These are phyloP conservation scores for Rhizopogon salebrosus DNA, from an alignment of 768 basidiomycete genomes.

Conservation along the genomic window DNA sequence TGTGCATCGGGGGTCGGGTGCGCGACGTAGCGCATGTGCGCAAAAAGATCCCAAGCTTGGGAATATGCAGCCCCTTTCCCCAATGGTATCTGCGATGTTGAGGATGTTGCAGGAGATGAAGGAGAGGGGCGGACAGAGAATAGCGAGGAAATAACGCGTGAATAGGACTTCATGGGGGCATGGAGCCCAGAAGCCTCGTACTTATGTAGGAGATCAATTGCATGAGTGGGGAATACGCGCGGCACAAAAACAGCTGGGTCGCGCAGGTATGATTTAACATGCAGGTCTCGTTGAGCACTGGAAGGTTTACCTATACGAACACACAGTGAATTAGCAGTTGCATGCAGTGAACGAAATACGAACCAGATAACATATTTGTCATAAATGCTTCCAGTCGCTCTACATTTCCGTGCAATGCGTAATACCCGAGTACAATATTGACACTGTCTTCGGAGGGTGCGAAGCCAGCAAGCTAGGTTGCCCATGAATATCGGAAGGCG, in stretches of 20 bases:
- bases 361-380: constrained; percentile 39
- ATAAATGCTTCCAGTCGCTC: constrained; percentile 42
- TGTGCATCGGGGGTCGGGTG: constrained; percentile 72
- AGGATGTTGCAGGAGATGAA: constrained; percentile 8
- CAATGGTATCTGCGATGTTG: constrained; percentile 9
- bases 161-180: constrained; percentile 74
- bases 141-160: constrained; percentile 55
- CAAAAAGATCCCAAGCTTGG: constrained; percentile 90
- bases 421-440: constrained; percentile 43
- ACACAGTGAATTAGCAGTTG: constrained; percentile 11
- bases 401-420: constrained; percentile 43
- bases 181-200: constrained; percentile 63
- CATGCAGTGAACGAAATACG: constrained; percentile 5
- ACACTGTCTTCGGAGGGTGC: constrained; percentile 38
- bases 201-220: constrained; percentile 61
- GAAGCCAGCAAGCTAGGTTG: constrained; percentile 37
- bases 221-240: constrained; percentile 50
- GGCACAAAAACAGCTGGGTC: constrained; percentile 3
- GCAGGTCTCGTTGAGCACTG: constrained; percentile 60
- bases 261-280: constrained; percentile 60
- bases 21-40: constrained; percentile 95
- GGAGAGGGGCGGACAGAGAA: constrained; percentile 38
- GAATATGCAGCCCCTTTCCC: constrained; percentile 49
- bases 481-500: not conserved
- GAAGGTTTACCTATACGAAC: constrained; percentile 31